Base-by-base conservation (phyloP, 164 flowering plant species). In the Tetracentron sinense region DNA sequence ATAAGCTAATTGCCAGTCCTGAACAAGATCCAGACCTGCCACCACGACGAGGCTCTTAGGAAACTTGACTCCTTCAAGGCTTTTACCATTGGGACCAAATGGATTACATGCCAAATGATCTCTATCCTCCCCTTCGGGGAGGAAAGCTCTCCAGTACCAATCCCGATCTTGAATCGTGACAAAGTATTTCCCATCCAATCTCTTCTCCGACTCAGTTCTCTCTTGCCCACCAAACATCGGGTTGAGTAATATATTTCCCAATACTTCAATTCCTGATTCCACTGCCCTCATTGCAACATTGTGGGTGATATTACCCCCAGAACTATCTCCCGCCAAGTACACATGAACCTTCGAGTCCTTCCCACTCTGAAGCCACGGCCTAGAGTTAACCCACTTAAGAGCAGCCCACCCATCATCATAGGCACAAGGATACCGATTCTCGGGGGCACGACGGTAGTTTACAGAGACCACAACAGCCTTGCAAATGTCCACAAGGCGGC, bases 321-420 rank as follows among this genome's bases (percentile, higher is more conserved):
- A 85, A 67, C 96, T 89, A 64, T 89, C 96, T 2, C 96, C 96
- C 6, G 81, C 88, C 72, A 89, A 71, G 71, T 73, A 89, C 3
- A 87, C 65, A 59, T 83, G 86, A 57, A 78, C 88, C 65, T 83
- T 81, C 0, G 83, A 77, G 59, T 84, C 91, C 66, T 78, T 75
- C 60, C 70, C 78, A 54, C 93, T 85, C 58, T 63, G 66, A 38
- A 87, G 83, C 96, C 96, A 89, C 10, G 83, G 47, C 67, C 84
- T 74, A 1, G 88, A 79, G 61, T 66, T 80, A 16, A 80, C 91
- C 96, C 93, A 89, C 30, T 84, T 54, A 15, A 89, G 83, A 11
- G 87, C 87, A 1, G 88, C 56, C 91, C 93, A 89, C 3, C 96
- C 93, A 74, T 89, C 96, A 46, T 87, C 93, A 77, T 89, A 89